Conservation (phyloP, 352 stramenopile genomes). For the Phytophthora gonapodyides region DNA sequence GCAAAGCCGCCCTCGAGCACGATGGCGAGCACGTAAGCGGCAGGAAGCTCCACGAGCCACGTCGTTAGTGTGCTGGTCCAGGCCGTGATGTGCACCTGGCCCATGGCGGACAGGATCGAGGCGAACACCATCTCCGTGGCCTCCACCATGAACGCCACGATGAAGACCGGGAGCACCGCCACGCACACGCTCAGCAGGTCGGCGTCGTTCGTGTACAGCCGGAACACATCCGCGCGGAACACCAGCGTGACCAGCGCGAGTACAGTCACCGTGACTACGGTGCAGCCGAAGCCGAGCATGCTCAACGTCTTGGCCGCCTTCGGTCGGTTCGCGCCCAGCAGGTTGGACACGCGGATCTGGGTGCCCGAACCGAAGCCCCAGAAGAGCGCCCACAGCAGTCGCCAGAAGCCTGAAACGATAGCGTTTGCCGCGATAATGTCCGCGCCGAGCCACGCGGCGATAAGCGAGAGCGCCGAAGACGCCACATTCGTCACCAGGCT, state of each 20-base stretch:
- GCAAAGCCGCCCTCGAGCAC: slow-evolving; percentile 27
- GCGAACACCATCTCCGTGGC: slow-evolving; percentile 38
- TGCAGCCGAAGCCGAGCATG: slow-evolving; percentile 32
- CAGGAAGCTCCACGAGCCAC: slow-evolving; percentile 31
- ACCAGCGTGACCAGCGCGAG: slow-evolving; percentile 25
- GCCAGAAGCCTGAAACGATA: slow-evolving; percentile 37
- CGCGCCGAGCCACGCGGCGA: slow-evolving; percentile 23
- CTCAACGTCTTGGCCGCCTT: slow-evolving; percentile 31
- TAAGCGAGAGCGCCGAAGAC: slow-evolving; percentile 29
- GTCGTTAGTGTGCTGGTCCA: slow-evolving; percentile 34
- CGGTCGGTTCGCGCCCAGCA: slow-evolving; percentile 31
- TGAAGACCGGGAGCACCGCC: slow-evolving; percentile 31
- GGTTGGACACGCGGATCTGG: slow-evolving; percentile 36
- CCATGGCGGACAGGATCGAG: slow-evolving; percentile 34
- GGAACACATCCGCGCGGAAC: slow-evolving; percentile 32
- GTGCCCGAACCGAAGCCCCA: slow-evolving; percentile 33
- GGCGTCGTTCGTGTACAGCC: slow-evolving; percentile 32
- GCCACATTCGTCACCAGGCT: slow-evolving; percentile 32
- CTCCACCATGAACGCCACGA: slow-evolving; percentile 37
- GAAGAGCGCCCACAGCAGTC: slow-evolving; percentile 35
- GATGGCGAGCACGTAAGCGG: slow-evolving; percentile 30
- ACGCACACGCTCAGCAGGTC: slow-evolving; percentile 31
- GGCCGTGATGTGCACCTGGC: slow-evolving; percentile 31
- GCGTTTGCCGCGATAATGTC: slow-evolving; percentile 36
- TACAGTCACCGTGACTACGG: slow-evolving; percentile 29